These are phyloP conservation scores for Barnettozyma populi DNA, from an alignment of 805 yeast species.

Conservation along the genomic window DNA sequence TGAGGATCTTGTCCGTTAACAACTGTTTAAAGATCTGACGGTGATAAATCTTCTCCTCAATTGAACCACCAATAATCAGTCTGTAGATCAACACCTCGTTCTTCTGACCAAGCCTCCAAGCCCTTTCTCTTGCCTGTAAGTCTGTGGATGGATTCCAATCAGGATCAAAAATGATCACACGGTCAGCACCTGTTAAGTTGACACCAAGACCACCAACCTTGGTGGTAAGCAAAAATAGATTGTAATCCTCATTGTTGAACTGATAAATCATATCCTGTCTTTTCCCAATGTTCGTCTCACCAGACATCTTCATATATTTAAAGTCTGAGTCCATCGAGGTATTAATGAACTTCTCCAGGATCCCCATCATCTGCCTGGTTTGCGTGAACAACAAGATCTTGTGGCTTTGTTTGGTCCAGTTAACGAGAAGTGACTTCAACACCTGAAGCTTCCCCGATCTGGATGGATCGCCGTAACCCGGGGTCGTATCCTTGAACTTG, in stretches of 20 bases:
- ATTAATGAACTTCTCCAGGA: conserved; percentile 62
- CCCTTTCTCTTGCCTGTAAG: conserved; percentile 92
- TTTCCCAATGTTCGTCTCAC: conserved; percentile 72
- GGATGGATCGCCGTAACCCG: conserved; percentile 47
- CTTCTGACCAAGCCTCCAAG: conserved; percentile 96
- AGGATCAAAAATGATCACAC: conserved; percentile 92
- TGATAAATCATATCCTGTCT: conserved; percentile 78
- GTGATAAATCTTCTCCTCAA: conserved; percentile 95
- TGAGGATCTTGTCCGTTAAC: conserved; percentile 84
- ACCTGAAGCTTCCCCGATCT: conserved; percentile 91
- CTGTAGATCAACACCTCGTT: conserved; percentile 87
- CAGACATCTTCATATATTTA: conserved; percentile 84
- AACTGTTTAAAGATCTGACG: conserved; percentile 95
- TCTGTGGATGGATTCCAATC: conserved; percentile 99
- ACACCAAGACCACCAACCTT: conserved; percentile 96
- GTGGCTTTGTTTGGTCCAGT: conserved; percentile 77
- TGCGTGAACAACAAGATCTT: conserved; percentile 86
- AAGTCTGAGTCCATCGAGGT: conserved; percentile 32
- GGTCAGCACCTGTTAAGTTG: conserved; percentile 88
- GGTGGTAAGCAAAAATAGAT: conserved; percentile 81
- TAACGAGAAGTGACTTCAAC: conserved; percentile 59
- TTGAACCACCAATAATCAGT: conserved; percentile 89
- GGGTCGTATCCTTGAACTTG: conserved; percentile 25
- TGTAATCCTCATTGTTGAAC: conserved; percentile 59
- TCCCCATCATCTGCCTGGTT: conserved; percentile 89